phyloP scores from a whole-genome alignment of 805 yeast species.

The Barnettozyma wickerhamii region DNA sequence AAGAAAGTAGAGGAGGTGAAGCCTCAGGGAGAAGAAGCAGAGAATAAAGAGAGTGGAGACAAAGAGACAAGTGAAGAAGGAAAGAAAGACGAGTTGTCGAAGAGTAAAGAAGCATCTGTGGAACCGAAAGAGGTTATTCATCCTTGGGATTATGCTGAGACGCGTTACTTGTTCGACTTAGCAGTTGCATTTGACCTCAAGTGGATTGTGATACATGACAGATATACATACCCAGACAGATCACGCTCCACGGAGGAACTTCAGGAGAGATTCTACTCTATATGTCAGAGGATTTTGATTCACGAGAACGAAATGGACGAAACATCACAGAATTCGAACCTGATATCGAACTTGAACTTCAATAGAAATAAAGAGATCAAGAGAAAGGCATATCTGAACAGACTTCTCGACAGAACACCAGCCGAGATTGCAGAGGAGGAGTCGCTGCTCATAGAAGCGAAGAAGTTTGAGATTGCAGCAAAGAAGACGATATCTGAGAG shows the following conservation, averaged over 20 bases:
- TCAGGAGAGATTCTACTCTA: conserved; percentile 73
- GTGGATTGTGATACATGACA: conserved; percentile 64
- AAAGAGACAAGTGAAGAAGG: conserved; percentile 17
- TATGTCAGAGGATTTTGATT: conserved; percentile 52
- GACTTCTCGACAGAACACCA: conserved; percentile 78
- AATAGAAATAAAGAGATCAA: conserved; percentile 69
- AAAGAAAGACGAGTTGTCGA: conserved; percentile 22
- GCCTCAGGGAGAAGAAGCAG: background rate
- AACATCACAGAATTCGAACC: conserved; percentile 42
- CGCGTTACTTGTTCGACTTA: conserved; percentile 69
- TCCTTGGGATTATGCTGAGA: conserved; percentile 75
- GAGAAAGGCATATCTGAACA: conserved; percentile 75
- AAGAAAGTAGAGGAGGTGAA: conserved; percentile 1
- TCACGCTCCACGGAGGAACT: conserved; percentile 68
- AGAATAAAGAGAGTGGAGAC: conserved; percentile 8
- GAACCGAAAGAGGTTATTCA: background rate
- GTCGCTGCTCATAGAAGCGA: conserved; percentile 85
- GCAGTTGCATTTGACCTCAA: conserved; percentile 50
- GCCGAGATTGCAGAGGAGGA: conserved; percentile 99
- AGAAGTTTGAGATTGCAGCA: conserved; percentile 88
- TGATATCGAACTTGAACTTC: conserved; percentile 63
- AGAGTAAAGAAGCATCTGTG: background rate
- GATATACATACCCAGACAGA: conserved; percentile 35
- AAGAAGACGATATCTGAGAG: conserved; percentile 84
- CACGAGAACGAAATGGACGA: conserved; percentile 36